These are phyloP conservation scores for Senna siamea DNA, from an alignment of 306 rosid species.

Conservation along the genomic window DNA sequence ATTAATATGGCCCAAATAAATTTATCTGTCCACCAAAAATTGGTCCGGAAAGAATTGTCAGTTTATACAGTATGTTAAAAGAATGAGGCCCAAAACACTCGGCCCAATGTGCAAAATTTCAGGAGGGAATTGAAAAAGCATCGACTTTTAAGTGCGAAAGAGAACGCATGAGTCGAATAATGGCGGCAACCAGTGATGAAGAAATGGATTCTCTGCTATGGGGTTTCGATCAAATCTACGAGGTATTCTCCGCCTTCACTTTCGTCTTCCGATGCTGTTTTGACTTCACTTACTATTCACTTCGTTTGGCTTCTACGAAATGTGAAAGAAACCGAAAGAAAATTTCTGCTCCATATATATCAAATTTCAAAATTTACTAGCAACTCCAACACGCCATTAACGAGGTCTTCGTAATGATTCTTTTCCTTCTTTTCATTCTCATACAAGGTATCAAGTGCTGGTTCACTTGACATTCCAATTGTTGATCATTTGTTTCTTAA, in stretches of 20 bases:
- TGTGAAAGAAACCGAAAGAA: neutral
- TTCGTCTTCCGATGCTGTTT: neutral
- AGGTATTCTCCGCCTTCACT: constrained; percentile 40
- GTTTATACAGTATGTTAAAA: too few relatives aligned
- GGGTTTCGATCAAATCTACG: constrained; percentile 60
- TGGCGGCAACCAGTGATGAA: constrained; percentile 70
- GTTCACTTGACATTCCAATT: neutral
- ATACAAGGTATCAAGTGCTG: neutral
- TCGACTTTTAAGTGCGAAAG: neutral
- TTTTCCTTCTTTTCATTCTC: neutral
- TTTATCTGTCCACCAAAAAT: too few relatives aligned
- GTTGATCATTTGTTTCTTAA: neutral
- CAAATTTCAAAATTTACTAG: neutral
- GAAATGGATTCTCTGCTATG: constrained; percentile 64
- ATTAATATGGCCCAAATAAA: too few relatives aligned
- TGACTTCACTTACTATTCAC: neutral
- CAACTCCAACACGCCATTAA: neutral
- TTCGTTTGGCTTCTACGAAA: neutral
- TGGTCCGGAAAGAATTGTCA: too few relatives aligned
- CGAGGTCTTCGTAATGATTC: neutral
- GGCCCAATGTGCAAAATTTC: neutral
- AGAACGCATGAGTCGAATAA: constrained; percentile 9
- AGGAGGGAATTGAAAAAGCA: neutral
- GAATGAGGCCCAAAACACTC: neutral
- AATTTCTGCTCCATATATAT: neutral